Evolutionary conservation across 192 early-diverging fungal species (phyloP), one percentile per base, ranked within the genome.

Genomic region (Glomus cerebriforme): DNA sequence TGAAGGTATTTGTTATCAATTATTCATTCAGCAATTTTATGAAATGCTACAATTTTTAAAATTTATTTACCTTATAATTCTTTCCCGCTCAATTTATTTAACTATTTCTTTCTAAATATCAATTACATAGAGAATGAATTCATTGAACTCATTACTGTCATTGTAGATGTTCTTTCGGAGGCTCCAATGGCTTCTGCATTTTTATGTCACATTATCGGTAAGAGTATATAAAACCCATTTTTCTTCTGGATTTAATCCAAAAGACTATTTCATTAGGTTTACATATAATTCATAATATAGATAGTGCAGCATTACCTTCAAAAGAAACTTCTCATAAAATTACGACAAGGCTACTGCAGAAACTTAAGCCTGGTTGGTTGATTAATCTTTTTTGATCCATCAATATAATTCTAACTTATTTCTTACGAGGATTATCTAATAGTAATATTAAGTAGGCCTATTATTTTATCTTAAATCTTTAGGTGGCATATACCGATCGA

Each of bases 281-380:
- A 62, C 12, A 24, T 8, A 7, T 65, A 65, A 7, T 71, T 71
- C 7, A 37, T 37, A 12, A 45, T 26, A 73, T 59, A 73, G 71
- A 89, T 65, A 86, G 86, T 79, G 86, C 88, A 9, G 86, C 88
- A 6, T 65, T 89, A n/a, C 88, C 87, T 6, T 88, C 88, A 1
- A 86, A 87, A 68, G 77, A 84, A 31, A 89, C 86, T 1, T 88
- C 85, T 58, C 37, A 77, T 2, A 66, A 73, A 5, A 80, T 88
- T 45, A 87, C 88, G 17, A 80, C 82, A 31, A 80, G 84, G 31
- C 54, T 89, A 47, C 63, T 89, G 13, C 83, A 78, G 29, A 87
- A 88, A 59, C 74, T 86, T 12, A 85, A 83, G 47, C 31, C 77
- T 70, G 83, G 82, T 68, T 79, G 29, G 17, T 54, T n/a, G 39